These are phyloP conservation scores for Paxillus involutus DNA, from an alignment of 768 basidiomycete species.

Conservation along the genomic window DNA sequence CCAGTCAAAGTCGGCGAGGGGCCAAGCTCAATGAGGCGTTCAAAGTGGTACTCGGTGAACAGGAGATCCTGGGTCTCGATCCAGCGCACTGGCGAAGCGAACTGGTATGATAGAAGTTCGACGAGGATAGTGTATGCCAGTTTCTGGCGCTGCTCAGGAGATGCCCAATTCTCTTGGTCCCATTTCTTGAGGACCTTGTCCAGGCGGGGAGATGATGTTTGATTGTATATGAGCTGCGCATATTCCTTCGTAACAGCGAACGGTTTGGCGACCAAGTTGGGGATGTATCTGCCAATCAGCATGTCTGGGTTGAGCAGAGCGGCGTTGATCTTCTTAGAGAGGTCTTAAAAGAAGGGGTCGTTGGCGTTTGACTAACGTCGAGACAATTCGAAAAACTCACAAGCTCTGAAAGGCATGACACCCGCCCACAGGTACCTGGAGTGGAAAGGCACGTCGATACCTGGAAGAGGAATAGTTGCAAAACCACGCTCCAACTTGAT, in stretches of 20 bases:
- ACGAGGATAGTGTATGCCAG: conserved; percentile 96
- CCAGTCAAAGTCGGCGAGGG: conserved; percentile 96
- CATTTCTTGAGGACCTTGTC: conserved; percentile 93
- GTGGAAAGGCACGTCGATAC: conserved; percentile 99
- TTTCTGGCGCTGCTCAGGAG: conserved; percentile 80
- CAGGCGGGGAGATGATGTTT: conserved; percentile 92
- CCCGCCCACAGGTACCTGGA: conserved; percentile 99
- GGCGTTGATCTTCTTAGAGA: conserved; percentile 97
- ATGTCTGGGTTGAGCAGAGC: conserved; percentile 91
- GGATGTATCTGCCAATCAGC: conserved; percentile 93
- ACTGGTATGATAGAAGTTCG: conserved; percentile 96
- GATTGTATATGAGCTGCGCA: conserved; percentile 93
- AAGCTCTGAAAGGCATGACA: conserved; percentile 95
- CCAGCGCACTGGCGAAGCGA: conserved; percentile 98
- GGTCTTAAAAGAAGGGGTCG: conserved; percentile 46
- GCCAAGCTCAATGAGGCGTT: conserved; percentile 93
- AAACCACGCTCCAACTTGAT: conserved; percentile 97
- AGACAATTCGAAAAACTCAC: conserved; percentile 46
- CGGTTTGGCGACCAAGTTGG: conserved; percentile 90
- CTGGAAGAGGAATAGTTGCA: conserved; percentile 92
- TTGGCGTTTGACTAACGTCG: not conserved
- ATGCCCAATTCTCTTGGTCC: conserved; percentile 90
- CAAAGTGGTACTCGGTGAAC: conserved; percentile 83
- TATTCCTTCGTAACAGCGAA: conserved; percentile 85
- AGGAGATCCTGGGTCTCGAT: conserved; percentile 98